Percentiles rank a stretch among this genome's conserved stretches.
Conservation (phyloP, 768 basidiomycete genomes). For the Dictyophora rubrovolvata region DNA sequence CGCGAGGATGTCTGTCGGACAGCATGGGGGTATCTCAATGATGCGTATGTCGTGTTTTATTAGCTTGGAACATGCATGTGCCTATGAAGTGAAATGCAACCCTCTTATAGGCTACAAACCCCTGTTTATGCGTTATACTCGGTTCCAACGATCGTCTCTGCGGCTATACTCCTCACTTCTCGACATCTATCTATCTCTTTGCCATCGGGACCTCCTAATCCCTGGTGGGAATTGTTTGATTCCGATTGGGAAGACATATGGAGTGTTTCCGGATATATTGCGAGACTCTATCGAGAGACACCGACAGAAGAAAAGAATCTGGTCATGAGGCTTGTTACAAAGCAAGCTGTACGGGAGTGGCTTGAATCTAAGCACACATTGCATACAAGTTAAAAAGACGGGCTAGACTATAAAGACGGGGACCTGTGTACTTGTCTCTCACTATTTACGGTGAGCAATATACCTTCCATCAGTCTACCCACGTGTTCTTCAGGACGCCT, state of each 20-base stretch:
- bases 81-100: neutral
- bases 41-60: slow-evolving; percentile 55
- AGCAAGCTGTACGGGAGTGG: slow-evolving; percentile 78
- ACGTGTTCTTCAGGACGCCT: no score
- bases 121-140: slow-evolving; percentile 87
- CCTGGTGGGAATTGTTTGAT: slow-evolving; percentile 96
- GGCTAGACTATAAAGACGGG: neutral
- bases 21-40: slow-evolving; percentile 95
- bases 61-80: slow-evolving; percentile 6
- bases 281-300: slow-evolving; percentile 64
- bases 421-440: no score
- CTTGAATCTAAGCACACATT: slow-evolving; percentile 42
- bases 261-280: slow-evolving; percentile 74
- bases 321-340: slow-evolving; percentile 49
- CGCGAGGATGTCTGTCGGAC: slow-evolving; percentile 58
- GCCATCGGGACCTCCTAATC: slow-evolving; percentile 56
- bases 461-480: no score
- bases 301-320: slow-evolving; percentile 35
- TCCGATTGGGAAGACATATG: slow-evolving; percentile 83
- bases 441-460: no score
- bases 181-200: slow-evolving; percentile 65
- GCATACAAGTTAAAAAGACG: neutral
- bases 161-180: slow-evolving; percentile 74
- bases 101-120: slow-evolving; percentile 71
- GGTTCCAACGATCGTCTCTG: slow-evolving; percentile 81